Conservation (phyloP, 768 basidiomycete species). For the Auriculariales sp. region DNA sequence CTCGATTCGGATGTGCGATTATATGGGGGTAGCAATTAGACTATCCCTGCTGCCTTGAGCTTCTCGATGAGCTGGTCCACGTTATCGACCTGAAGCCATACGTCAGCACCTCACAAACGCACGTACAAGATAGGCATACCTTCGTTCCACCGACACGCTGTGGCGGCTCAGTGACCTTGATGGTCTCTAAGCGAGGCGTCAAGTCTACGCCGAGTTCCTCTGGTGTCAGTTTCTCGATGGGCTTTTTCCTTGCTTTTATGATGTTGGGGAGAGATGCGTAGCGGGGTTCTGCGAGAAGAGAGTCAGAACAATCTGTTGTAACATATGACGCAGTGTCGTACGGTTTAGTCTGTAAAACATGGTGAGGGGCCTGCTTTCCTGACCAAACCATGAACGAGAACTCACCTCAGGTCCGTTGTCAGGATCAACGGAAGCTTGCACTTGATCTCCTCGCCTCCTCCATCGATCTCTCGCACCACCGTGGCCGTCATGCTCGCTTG, state of each 20-base stretch:
- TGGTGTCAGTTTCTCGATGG: slow-evolving; percentile 67
- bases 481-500: slow-evolving; percentile 43
- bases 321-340: slow-evolving; percentile 14
- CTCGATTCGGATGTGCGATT: too few species aligned
- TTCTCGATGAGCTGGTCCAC: too few species aligned
- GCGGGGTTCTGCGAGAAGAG: slow-evolving; percentile 55
- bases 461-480: slow-evolving; percentile 87
- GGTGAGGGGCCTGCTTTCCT: background rate
- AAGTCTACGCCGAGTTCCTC: slow-evolving; percentile 75
- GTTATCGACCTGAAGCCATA: too few species aligned
- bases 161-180: slow-evolving; percentile 83
- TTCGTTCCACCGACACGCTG: slow-evolving; percentile 85
- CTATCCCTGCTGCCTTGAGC: too few species aligned
- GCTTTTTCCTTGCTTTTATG: slow-evolving; percentile 99
- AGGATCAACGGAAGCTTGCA: slow-evolving; percentile 72
- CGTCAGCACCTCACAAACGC: too few species aligned
- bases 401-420: slow-evolving; percentile 85
- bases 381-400: background rate
- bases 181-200: slow-evolving; percentile 64
- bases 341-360: slow-evolving; percentile 48
- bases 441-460: slow-evolving; percentile 73
- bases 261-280: slow-evolving; percentile 96
- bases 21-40: too few species aligned
- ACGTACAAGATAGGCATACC: too few species aligned
- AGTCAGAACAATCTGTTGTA: background rate